Evolutionary conservation across 2,329 filamentous ascomycete species (phyloP).

Genomic region (Colletotrichum higginsianum): DNA sequence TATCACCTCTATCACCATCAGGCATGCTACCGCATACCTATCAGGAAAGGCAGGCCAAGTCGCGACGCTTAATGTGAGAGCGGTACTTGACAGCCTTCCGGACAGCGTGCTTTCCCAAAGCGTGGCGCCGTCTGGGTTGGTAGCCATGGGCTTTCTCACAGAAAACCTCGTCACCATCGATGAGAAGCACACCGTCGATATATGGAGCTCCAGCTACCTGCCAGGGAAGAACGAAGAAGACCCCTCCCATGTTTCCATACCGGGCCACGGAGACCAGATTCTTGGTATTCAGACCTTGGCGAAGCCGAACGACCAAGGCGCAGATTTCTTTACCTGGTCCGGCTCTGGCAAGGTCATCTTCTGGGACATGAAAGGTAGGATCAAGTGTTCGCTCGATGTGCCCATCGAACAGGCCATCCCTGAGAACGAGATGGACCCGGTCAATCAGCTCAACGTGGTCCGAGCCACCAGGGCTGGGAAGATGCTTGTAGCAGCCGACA

Average conservation of each 20-base stretch:
- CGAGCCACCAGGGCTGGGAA: constrained; percentile 73
- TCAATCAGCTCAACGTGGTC: constrained; percentile 74
- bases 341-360: constrained; percentile 84
- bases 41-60: constrained; percentile 77
- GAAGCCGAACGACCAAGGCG: constrained; percentile 71
- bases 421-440: constrained; percentile 65
- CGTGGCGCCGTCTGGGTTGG: constrained; percentile 62
- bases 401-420: constrained; percentile 75
- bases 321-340: constrained; percentile 92
- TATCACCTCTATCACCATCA: constrained; percentile 77
- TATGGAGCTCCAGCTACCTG: constrained; percentile 67
- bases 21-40: constrained; percentile 74
- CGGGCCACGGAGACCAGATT: constrained; percentile 75
- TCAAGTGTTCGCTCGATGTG: constrained; percentile 75
- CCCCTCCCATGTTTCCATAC: constrained; percentile 67
- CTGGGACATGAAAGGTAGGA: constrained; percentile 83
- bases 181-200: constrained; percentile 80
- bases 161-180: constrained; percentile 83
- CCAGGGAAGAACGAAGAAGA: constrained; percentile 57
- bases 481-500: constrained; percentile 87
- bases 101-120: constrained; percentile 57
- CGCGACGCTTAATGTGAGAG: constrained; percentile 65
- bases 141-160: constrained; percentile 78
- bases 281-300: constrained; percentile 80
- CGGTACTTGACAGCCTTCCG: constrained; percentile 60